Base-by-base conservation (phyloP, 1,284 basidiomycete genomes). In the Tilletia caries region DNA sequence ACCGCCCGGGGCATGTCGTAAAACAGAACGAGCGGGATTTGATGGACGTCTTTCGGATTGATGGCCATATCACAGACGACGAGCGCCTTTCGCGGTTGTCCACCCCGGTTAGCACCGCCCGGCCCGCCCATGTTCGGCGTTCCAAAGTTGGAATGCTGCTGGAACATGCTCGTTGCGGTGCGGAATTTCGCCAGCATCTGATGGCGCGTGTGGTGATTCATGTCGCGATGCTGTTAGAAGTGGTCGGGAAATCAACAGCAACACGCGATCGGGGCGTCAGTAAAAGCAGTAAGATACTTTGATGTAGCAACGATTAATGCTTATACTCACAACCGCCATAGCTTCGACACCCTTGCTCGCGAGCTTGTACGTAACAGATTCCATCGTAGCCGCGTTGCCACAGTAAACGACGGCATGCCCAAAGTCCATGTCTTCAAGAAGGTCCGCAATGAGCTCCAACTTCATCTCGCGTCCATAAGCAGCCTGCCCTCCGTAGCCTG, bases 391-490 rank as follows among this genome's bases (percentile, higher is more conserved):
- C 3, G 81, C 50, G 25, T 79, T 82, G 43, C 79, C 73, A 15
- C 75, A 76, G 72, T 81, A 83, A 67, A 83, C 73, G 64, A 84
- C 78, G 13, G 75, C 73, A 13, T 74, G 76, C 3, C 71, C 71
- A 50, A 73, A 77, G 60, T 93, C 92, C 18, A 92, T 88, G 82
- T 98, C 95, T 65, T 95, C 93, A 75, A 96, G 90, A 71, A 98
- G 86, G 83, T 97, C 95, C 29, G 91, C 90, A 43, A 98, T 87
- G 20, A 93, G 94, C 80, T 98, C 95, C 66, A 98, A 86, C 85
- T 98, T 98, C 92, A 94, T 98, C 84, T 97, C 95, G 67, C 93
- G 86, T n/a, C 58, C 58, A 15, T 93, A 92, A 29, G 92, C 93
- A 23, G 93, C 93, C 74, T 94, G 93, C 65, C 93, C 94, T 12